Evolutionary conservation across 2,329 filamentous ascomycete genomes (phyloP), one percentile per base, ranked within the genome.

Genomic region (Scytalidium sp.): DNA sequence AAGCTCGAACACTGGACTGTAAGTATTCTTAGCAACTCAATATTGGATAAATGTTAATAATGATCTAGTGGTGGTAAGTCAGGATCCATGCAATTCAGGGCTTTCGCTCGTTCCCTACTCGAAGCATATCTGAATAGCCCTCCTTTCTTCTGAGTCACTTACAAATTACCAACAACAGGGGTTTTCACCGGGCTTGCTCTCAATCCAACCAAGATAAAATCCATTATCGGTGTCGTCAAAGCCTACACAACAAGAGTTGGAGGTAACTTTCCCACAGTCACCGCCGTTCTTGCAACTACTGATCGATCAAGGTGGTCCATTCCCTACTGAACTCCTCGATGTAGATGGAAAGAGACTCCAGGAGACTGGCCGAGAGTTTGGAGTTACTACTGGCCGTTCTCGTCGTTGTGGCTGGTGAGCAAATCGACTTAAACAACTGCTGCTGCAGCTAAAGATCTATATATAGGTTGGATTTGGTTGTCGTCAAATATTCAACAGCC

Each of bases 151-250:
- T n/a, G n/a, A n/a, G n/a, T n/a, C n/a, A n/a, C n/a, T n/a, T n/a
- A n/a, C n/a, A n/a, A n/a, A n/a, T 8, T 36, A n/a, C 13, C 13
- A 36, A 15, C 80, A 40, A 79, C 78, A 43, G 84, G 84, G 53
- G 78, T 85, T 53, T 77, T 87, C 57, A 83, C 79, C 36, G 84
- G 84, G 4, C 53, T 87, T 11, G 76, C 76, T 29, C 67, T 87
- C 41, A 80, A 81, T 62, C 83, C 80, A 53, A 77, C 72, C 55
- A 82, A 81, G 54, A 74, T 87, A 53, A 76, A 73, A 47, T 76
- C 84, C 53, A 75, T 81, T 42, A 78, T 87, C 56, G 84, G 84
- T 47, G 83, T 87, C 10, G 79, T 84, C 4, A 86, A 88, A 65
- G 83, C 82, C 23, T 85, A 85, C 65, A 85, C 84, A 39, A 87